Base-by-base conservation (phyloP, 768 basidiomycete species). In the Lactarius hatsudake region DNA sequence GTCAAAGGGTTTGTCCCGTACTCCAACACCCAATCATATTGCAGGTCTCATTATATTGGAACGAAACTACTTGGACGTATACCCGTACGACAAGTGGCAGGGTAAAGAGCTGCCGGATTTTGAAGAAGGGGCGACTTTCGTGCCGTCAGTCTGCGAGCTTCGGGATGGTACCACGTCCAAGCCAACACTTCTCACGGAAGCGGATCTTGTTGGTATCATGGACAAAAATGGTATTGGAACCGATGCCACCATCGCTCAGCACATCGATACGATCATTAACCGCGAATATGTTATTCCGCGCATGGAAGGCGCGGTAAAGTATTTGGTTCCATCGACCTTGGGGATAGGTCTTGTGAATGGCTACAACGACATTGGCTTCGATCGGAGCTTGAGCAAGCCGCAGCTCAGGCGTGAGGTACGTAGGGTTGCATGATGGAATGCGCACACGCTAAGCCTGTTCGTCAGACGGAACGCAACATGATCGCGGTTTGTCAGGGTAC, bases 181-280 rank as follows among this genome's bases (percentile, higher is more conserved):
- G 30, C 97, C 97, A 3, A 86, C 79, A 56, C 81, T 93, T 26
- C 81, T 99, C 59, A 99, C 97, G 0, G 97, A 99, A 76, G 97
- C 97, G 6, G 97, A 99, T 74, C 82, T 99, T 42, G 97, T 99
- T 66, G 84, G 87, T 0, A 80, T 98, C 40, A 99, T 99, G 97
- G 97, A 99, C 76, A 96, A 97, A 81, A 98, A 99, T 74, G 97
- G 96, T 1, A 98, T 99, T 64, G 97, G 97, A 2, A 99, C 97
- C 53, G 97, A 99, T 76, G 97, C 97, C 1, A 99, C 97, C 0
- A 99, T 99, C 72, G 97, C 97, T 1, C 91, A 95, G 73, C 97
- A 99, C 75, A 98, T 99, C 64, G 84, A 94, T 67, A 98, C 89
- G 10, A 91, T 98, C 72, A 83, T 98, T 70, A 89, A 96, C 65